Evolutionary conservation across 2,329 filamentous ascomycete genomes (phyloP).

Genomic region (Escovopsis weberi): DNA sequence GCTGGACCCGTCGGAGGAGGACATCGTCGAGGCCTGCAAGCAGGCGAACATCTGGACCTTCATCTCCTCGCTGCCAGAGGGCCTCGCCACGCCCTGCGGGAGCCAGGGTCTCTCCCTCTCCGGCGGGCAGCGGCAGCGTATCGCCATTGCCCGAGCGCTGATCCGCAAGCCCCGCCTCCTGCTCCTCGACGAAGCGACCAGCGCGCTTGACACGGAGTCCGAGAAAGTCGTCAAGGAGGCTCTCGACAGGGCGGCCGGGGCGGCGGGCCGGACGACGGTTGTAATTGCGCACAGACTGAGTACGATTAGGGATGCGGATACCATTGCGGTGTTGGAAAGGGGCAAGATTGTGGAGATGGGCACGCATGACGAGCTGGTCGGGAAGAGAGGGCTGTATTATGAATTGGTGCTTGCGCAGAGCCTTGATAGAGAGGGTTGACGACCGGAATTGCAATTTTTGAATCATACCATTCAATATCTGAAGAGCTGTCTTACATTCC

Average conservation of each 20-base stretch:
- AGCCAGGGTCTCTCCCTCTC: conserved; percentile 54
- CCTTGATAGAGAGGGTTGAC: conserved; percentile 19
- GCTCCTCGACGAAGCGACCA: conserved; percentile 60
- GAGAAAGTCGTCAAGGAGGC: conserved; percentile 52
- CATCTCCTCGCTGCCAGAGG: conserved; percentile 39
- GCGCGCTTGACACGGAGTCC: conserved; percentile 46
- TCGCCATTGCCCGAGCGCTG: conserved; percentile 59
- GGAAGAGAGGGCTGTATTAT: conserved; percentile 31
- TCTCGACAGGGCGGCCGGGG: conserved; percentile 31
- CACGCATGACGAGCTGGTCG: conserved; percentile 44
- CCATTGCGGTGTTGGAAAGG: conserved; percentile 43
- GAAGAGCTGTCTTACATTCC: too few relatives aligned
- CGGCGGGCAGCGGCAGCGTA: conserved; percentile 57
- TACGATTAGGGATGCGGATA: conserved; percentile 41
- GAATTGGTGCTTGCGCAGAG: conserved; percentile 36
- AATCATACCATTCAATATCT: not conserved
- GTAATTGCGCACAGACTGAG: conserved; percentile 50
- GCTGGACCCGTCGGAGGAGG: conserved; percentile 17
- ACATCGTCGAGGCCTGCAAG: conserved; percentile 34
- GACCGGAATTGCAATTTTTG: not conserved
- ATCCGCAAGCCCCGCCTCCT: conserved; percentile 51
- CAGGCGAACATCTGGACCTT: conserved; percentile 44
- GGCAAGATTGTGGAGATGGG: conserved; percentile 40
- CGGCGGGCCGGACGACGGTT: conserved; percentile 35
- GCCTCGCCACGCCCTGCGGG: conserved; percentile 49